Percentiles rank a stretch among this genome's conserved stretches.
phyloP scores from a whole-genome alignment of 2,329 filamentous ascomycete species.

The Orbilia ellipsospora region DNA sequence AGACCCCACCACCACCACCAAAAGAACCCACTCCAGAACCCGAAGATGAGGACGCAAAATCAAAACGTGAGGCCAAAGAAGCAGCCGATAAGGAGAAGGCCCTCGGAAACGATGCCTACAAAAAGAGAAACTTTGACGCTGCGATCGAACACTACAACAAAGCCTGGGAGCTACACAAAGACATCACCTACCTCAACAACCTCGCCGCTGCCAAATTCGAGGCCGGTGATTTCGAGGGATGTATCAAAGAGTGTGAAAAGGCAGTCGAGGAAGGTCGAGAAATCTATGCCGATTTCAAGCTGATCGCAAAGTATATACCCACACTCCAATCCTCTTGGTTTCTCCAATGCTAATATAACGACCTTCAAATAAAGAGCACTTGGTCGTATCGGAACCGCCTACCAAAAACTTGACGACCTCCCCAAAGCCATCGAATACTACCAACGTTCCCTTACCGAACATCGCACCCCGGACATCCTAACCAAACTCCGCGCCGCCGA shows the following conservation, averaged over 20 bases:
- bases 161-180: constrained; percentile 93
- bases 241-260: constrained; percentile 86
- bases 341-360: constrained; percentile 59
- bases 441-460: constrained; percentile 92
- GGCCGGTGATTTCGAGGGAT: constrained; percentile 90
- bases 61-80: constrained; percentile 89
- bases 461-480: constrained; percentile 93
- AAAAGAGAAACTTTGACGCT: constrained; percentile 96
- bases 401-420: constrained; percentile 88
- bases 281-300: constrained; percentile 95
- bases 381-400: constrained; percentile 89
- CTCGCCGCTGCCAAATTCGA: constrained; percentile 93
- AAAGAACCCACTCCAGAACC: constrained; percentile 74
- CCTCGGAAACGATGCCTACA: constrained; percentile 92
- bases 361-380: constrained; percentile 69
- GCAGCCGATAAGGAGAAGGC: constrained; percentile 95
- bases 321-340: constrained; percentile 49
- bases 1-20: constrained; percentile 70
- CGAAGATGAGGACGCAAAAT: constrained; percentile 82
- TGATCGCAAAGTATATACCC: constrained; percentile 81
- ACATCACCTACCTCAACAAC: constrained; percentile 98
- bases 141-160: constrained; percentile 94
- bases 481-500: constrained; percentile 91
- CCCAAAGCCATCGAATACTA: constrained; percentile 85
- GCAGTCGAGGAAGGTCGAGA: constrained; percentile 90